Conservation (phyloP, 768 basidiomycete genomes). For the Tylopilus sp. region DNA sequence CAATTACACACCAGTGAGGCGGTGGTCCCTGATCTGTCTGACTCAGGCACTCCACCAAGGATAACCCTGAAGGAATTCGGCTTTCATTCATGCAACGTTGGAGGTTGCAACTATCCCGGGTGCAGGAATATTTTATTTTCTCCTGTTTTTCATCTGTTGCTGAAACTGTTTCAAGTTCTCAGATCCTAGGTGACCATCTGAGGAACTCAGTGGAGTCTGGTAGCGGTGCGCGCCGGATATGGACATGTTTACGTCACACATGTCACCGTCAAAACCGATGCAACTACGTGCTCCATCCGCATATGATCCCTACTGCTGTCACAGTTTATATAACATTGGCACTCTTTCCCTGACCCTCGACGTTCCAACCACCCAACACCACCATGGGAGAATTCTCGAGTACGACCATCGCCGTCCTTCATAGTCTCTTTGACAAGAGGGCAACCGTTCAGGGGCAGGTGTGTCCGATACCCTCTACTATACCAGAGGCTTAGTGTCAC, state of each 20-base stretch:
- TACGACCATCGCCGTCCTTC: slow-evolving; percentile 34
- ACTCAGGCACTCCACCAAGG: neutral
- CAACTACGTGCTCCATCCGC: neutral
- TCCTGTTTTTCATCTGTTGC: neutral
- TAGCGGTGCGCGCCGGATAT: neutral
- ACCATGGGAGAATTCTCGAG: slow-evolving; percentile 43
- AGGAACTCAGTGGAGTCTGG: neutral
- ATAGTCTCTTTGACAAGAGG: slow-evolving; percentile 16
- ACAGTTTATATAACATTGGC: neutral
- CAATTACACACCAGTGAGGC: neutral
- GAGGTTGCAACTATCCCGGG: no score
- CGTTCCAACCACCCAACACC: neutral
- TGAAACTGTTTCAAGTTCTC: neutral
- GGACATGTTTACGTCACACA: neutral
- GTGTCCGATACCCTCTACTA: neutral
- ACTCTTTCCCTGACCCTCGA: neutral
- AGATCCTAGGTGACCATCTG: neutral
- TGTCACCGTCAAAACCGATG: neutral
- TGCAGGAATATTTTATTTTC: neutral
- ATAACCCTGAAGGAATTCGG: neutral
- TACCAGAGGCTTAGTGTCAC: neutral
- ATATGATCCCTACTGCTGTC: neutral
- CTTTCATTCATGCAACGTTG: neutral
- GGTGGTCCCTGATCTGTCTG: neutral
- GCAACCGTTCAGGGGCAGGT: slow-evolving; percentile 27